phyloP scores from a whole-genome alignment of 1,284 basidiomycete genomes.

The Ceratobasidium sp. region DNA sequence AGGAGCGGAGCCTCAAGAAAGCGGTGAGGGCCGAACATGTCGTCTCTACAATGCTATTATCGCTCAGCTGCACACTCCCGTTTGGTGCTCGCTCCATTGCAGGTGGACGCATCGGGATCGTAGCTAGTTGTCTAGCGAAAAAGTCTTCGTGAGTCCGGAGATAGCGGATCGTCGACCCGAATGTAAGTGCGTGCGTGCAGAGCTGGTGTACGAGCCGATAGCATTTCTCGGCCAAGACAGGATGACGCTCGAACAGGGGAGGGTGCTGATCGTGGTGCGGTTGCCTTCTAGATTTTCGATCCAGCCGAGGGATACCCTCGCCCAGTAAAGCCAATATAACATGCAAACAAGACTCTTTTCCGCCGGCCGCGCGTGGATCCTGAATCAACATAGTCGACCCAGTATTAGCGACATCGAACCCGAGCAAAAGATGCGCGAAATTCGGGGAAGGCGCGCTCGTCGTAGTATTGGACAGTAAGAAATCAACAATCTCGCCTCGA shows the following conservation, averaged over 20 bases:
- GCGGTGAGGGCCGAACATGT: slow-evolving; percentile 80
- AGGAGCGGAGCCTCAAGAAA: slow-evolving; percentile 86
- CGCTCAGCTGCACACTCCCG: slow-evolving; percentile 78
- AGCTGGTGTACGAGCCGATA: slow-evolving; percentile 89
- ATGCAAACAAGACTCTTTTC: slow-evolving; percentile 81
- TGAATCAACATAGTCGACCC: slow-evolving; percentile 71
- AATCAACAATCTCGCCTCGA: slow-evolving; percentile 83
- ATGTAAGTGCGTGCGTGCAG: slow-evolving; percentile 87
- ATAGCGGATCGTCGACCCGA: slow-evolving; percentile 86
- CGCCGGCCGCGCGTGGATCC: slow-evolving; percentile 79
- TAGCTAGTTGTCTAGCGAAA: slow-evolving; percentile 85
- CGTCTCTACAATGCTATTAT: slow-evolving; percentile 78
- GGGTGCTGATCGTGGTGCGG: slow-evolving; percentile 56
- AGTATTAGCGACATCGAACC: slow-evolving; percentile 70
- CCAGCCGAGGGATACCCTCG: slow-evolving; percentile 72
- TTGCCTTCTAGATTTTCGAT: slow-evolving; percentile 55
- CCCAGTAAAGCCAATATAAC: slow-evolving; percentile 84
- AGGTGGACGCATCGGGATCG: slow-evolving; percentile 74
- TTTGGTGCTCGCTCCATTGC: slow-evolving; percentile 61
- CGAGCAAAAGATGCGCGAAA: slow-evolving; percentile 88
- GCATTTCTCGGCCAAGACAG: slow-evolving; percentile 87
- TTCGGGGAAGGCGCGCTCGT: slow-evolving; percentile 79
- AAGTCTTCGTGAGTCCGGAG: slow-evolving; percentile 91
- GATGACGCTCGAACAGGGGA: slow-evolving; percentile 75
- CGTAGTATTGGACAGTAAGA: slow-evolving; percentile 86